Conservation (phyloP, 495 filamentous ascomycete genomes). For the Bryoglossum gracile region DNA sequence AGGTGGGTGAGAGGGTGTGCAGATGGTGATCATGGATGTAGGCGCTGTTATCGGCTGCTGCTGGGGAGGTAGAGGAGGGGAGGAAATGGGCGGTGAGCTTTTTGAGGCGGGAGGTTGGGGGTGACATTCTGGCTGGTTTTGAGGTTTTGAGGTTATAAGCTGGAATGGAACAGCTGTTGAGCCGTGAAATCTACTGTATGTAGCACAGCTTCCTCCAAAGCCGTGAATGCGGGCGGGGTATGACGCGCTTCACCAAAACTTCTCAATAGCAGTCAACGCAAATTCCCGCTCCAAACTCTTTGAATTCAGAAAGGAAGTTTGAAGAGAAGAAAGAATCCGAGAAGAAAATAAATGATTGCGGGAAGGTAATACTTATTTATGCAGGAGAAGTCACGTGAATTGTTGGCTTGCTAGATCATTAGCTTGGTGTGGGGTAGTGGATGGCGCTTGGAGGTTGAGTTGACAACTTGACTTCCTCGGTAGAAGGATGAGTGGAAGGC, state of each 20-base stretch:
- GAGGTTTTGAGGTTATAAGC: too few relatives aligned
- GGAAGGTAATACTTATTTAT: neutral
- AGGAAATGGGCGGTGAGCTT: constrained; percentile 58
- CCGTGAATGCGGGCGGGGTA: too few relatives aligned
- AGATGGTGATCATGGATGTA: constrained; percentile 41
- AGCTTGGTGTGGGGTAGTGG: constrained; percentile 6
- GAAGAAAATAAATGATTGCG: neutral
- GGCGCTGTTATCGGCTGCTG: constrained; percentile 25
- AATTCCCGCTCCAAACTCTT: too few relatives aligned
- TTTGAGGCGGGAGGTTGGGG: constrained; percentile 38
- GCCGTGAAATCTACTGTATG: too few relatives aligned
- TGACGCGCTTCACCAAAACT: too few relatives aligned
- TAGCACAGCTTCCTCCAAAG: too few relatives aligned
- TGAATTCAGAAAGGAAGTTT: too few relatives aligned
- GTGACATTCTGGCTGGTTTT: constrained; percentile 5
- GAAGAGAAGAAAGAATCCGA: neutral
- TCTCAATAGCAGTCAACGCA: too few relatives aligned
- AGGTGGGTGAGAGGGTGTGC: constrained; percentile 80
- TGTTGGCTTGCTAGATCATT: neutral
- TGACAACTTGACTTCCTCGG: constrained; percentile 7
- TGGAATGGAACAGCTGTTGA: too few relatives aligned
- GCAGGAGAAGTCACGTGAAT: neutral
- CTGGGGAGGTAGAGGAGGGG: constrained; percentile 31
- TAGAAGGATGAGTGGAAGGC: constrained; percentile 9
- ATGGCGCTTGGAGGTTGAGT: neutral